Evolutionary conservation across 352 stramenopile species (phyloP).

Genomic region (Globisporangium abappressorium): DNA sequence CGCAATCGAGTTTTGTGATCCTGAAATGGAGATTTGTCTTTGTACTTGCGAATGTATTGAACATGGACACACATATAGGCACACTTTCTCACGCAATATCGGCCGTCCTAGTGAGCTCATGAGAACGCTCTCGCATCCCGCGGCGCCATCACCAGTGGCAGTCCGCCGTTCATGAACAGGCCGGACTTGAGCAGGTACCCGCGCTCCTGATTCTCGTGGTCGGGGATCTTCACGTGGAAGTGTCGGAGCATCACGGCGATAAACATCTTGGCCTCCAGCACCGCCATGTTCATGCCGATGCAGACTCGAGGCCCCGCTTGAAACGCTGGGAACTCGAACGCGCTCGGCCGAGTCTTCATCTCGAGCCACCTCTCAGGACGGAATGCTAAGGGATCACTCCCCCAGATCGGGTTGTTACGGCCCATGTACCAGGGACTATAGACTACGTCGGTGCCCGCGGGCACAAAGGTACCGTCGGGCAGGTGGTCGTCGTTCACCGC

Average conservation of each 20-base stretch:
- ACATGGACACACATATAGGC: not conserved
- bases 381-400: conserved; percentile 45
- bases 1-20: too few species aligned
- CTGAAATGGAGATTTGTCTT: too few species aligned
- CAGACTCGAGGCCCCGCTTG: conserved; percentile 65
- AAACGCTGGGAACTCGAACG: conserved; percentile 74
- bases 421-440: conserved; percentile 83
- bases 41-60: too few species aligned
- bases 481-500: conserved; percentile 10
- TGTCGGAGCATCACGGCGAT: conserved; percentile 41
- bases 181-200: conserved; percentile 53
- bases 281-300: conserved; percentile 68
- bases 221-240: conserved; percentile 43
- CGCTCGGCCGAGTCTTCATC: conserved; percentile 46
- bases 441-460: conserved; percentile 52
- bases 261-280: conserved; percentile 67
- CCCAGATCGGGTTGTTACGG: conserved; percentile 48
- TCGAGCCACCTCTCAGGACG: conserved; percentile 71
- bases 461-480: conserved; percentile 26
- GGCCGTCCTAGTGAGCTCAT: not conserved
- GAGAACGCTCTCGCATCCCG: conserved; percentile 11
- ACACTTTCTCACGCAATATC: too few species aligned
- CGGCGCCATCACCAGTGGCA: conserved; percentile 44
- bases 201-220: conserved; percentile 36
- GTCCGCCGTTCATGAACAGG: conserved; percentile 47